These are phyloP conservation scores for Aspergillus aculeatinus DNA, from an alignment of 2,329 filamentous ascomycete genomes.

Conservation along the genomic window DNA sequence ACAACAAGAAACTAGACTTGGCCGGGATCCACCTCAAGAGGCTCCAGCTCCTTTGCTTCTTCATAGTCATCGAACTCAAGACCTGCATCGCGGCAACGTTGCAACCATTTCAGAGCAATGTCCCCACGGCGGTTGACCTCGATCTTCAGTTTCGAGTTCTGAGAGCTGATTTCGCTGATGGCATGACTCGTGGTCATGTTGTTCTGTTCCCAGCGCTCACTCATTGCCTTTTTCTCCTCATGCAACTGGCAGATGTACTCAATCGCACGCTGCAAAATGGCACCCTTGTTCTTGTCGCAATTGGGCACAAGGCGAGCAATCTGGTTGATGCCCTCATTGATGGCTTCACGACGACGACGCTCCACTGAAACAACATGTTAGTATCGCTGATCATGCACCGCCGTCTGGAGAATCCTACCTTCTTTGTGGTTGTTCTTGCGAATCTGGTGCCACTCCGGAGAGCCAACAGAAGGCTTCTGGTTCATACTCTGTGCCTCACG, in stretches of 20 bases:
- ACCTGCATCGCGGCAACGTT: slow-evolving; percentile 48
- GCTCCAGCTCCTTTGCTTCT: slow-evolving; percentile 42
- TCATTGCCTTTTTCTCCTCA: slow-evolving; percentile 46
- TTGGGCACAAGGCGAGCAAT: slow-evolving; percentile 95
- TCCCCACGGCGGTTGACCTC: slow-evolving; percentile 86
- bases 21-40: slow-evolving; percentile 36
- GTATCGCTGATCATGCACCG: slow-evolving; percentile 19
- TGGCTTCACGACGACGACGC: slow-evolving; percentile 91
- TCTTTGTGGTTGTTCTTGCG: slow-evolving; percentile 99
- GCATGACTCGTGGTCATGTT: slow-evolving; percentile 48
- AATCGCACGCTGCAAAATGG: slow-evolving; percentile 88
- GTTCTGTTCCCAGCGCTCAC: slow-evolving; percentile 43
- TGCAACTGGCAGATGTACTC: slow-evolving; percentile 86
- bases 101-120: slow-evolving; percentile 52
- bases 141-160: slow-evolving; percentile 92
- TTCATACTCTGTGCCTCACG: slow-evolving; percentile 53
- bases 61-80: slow-evolving; percentile 51
- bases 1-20: slow-evolving; percentile 16
- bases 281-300: slow-evolving; percentile 98
- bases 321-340: slow-evolving; percentile 98
- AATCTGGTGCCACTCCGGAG: slow-evolving; percentile 96
- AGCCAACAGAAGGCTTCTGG: slow-evolving; percentile 85
- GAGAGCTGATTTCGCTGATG: slow-evolving; percentile 81
- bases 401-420: slow-evolving; percentile 54
- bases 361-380: slow-evolving; percentile 64